Evolutionary conservation across 805 yeast species (phyloP).

Genomic region (Schwanniomyces pseudopolymorphus): DNA sequence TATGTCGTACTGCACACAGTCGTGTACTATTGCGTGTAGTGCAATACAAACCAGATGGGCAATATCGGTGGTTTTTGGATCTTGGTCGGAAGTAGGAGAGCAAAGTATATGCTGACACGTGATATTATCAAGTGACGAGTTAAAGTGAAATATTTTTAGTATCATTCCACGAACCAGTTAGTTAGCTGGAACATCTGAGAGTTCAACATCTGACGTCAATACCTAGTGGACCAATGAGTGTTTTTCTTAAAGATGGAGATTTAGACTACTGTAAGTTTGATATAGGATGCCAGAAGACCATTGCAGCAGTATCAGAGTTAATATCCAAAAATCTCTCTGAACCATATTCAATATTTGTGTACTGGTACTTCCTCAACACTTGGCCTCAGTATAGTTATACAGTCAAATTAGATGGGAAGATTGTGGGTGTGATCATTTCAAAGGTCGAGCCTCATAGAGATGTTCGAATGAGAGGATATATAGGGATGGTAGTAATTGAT

Average conservation of each 20-base stretch:
- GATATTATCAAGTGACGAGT: background rate
- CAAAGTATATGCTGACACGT: background rate
- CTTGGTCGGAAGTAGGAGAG: too few species aligned
- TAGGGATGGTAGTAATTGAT: slow-evolving; percentile 92
- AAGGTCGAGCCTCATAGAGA: slow-evolving; percentile 76
- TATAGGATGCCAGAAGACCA: slow-evolving; percentile 33
- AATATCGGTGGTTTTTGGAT: too few species aligned
- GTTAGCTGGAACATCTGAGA: background rate
- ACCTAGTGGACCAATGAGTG: slow-evolving; percentile 4
- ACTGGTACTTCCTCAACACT: slow-evolving; percentile 81
- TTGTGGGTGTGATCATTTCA: slow-evolving; percentile 84
- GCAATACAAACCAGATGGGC: too few species aligned
- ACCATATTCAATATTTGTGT: slow-evolving; percentile 92
- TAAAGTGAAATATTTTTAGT: background rate
- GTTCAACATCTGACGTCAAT: background rate
- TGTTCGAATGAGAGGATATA: slow-evolving; percentile 80
- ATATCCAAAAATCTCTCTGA: slow-evolving; percentile 80
- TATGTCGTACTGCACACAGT: background rate
- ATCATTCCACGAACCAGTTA: background rate
- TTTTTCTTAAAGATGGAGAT: slow-evolving; percentile 14
- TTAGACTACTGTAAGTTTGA: slow-evolving; percentile 24
- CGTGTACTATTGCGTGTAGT: background rate
- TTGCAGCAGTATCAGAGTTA: slow-evolving; percentile 51
- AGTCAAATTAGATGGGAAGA: slow-evolving; percentile 45
- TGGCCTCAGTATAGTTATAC: slow-evolving; percentile 86